Conservation (phyloP, 768 basidiomycete genomes). For the Albatrellus ellisii region DNA sequence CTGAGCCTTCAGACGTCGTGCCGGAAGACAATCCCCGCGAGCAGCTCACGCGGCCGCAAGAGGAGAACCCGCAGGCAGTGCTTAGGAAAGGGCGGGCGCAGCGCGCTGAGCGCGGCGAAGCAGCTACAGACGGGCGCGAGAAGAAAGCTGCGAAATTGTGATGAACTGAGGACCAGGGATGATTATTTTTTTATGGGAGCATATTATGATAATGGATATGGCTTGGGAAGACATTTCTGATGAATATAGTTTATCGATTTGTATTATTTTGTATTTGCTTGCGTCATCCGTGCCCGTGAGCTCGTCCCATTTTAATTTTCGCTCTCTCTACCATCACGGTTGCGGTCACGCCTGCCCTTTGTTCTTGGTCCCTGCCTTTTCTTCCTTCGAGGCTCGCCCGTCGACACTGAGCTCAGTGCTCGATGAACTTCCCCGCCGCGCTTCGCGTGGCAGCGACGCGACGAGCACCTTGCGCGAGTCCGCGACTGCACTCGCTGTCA, state of each 20-base stretch:
- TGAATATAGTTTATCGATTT: no score
- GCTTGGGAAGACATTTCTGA: no score
- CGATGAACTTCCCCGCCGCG: conserved; percentile 2
- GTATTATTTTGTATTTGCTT: no score
- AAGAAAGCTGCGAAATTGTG: no score
- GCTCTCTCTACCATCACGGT: background rate
- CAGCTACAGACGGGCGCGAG: no score
- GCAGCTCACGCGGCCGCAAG: conserved; percentile 17
- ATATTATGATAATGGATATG: no score
- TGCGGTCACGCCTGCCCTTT: background rate
- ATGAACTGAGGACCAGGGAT: no score
- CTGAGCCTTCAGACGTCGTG: conserved; percentile 16
- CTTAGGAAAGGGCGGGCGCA: conserved; percentile 10
- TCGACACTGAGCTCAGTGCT: background rate
- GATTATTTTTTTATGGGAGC: no score
- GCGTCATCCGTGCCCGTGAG: background rate
- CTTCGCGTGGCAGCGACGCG: conserved; percentile 5
- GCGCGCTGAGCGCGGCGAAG: no score
- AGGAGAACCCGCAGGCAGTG: conserved; percentile 22
- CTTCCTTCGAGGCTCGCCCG: background rate
- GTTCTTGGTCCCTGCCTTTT: background rate
- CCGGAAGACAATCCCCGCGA: conserved; percentile 18
- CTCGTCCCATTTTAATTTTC: background rate
- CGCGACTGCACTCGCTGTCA: background rate
- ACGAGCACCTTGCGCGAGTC: background rate